A percentile compares a stretch with the other conserved stretches of the same genome.
These are phyloP conservation scores for Aureobasidium sp. DNA, from an alignment of 2,329 filamentous ascomycete genomes.

Conservation along the genomic window DNA sequence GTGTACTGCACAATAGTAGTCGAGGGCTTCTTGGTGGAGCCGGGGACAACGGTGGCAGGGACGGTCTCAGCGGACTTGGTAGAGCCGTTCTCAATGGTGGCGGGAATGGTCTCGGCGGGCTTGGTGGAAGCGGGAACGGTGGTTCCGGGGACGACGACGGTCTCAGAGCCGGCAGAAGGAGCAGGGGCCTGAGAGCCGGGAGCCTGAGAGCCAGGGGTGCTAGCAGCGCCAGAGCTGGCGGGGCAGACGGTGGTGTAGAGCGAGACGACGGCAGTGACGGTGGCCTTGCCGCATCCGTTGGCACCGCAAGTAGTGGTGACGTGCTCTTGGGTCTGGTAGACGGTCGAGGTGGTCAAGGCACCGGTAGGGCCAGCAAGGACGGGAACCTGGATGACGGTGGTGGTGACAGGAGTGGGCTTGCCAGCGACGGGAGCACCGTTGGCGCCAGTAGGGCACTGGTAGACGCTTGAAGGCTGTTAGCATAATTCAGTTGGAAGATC, in stretches of 20 bases:
- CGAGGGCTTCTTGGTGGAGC: neutral
- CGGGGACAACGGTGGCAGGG: neutral
- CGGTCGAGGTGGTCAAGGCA: neutral
- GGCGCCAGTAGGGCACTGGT: neutral
- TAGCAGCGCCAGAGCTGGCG: neutral
- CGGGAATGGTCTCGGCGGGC: neutral
- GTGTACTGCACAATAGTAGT: conserved; percentile 1
- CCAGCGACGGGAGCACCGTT: neutral
- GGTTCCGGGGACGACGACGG: neutral
- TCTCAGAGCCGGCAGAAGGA: neutral
- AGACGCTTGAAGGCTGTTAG: neutral
- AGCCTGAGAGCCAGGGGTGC: neutral
- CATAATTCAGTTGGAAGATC: too few relatives aligned
- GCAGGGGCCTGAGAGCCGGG: neutral
- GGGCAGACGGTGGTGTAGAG: conserved; percentile 16
- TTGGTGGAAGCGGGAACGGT: neutral
- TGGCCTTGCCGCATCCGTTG: conserved; percentile 13
- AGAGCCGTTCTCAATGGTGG: neutral
- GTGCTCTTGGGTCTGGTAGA: neutral
- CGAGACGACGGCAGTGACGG: conserved; percentile 11
- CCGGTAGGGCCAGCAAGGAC: neutral
- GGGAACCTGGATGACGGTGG: neutral
- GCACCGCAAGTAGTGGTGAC: conserved; percentile 4
- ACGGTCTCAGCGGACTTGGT: neutral
- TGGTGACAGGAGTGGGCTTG: neutral